phyloP scores from a whole-genome alignment of 2,329 filamentous ascomycete genomes.

The Clarireedia paspali region DNA sequence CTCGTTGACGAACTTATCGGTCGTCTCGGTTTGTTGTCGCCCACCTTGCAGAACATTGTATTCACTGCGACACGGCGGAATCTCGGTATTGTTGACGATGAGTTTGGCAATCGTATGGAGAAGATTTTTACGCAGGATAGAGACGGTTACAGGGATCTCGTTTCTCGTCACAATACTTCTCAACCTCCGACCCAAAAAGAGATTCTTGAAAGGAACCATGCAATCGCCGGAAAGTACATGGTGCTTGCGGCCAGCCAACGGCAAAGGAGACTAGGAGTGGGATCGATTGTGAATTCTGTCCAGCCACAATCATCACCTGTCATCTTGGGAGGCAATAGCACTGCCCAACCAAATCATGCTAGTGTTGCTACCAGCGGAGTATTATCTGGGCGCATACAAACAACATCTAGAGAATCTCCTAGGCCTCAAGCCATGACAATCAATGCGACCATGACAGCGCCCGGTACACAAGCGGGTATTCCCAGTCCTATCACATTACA shows the following conservation, averaged over 20 bases:
- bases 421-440: not conserved
- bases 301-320: not conserved
- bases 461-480: conserved; percentile 9
- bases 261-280: not conserved
- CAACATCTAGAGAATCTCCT: not conserved
- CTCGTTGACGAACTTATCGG: conserved; percentile 47
- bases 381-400: conserved; percentile 1
- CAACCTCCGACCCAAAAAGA: conserved; percentile 24
- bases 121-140: conserved; percentile 32
- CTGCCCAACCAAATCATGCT: not conserved
- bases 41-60: conserved; percentile 44
- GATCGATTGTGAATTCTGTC: not conserved
- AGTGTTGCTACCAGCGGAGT: too few species aligned
- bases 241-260: not conserved
- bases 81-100: conserved; percentile 34
- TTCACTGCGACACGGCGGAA: conserved; percentile 45
- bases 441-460: not conserved
- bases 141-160: conserved; percentile 25
- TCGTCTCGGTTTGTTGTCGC: conserved; percentile 41
- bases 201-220: conserved; percentile 19
- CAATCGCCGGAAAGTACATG: conserved; percentile 1
- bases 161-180: conserved; percentile 20
- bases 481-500: conserved; percentile 21
- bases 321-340: not conserved
- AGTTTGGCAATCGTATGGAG: conserved; percentile 30